Evolutionary conservation across 139 green algal species (phyloP), one percentile per base, ranked within the genome.

Genomic region (Picochlorum sp.): DNA sequence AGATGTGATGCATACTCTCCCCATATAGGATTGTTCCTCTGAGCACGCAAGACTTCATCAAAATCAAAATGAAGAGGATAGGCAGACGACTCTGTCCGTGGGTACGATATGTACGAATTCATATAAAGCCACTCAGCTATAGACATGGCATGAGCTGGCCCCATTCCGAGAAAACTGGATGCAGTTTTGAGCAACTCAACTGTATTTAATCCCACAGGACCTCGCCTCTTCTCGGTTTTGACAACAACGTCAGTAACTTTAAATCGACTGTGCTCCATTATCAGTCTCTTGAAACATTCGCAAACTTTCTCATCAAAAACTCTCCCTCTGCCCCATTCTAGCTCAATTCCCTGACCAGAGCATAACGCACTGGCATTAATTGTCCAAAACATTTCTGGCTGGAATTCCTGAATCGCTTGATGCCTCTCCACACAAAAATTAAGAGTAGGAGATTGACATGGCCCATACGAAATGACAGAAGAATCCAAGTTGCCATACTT

Each of bases 401-500:
- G 73, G 49, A 92, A 92, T 18, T 49, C 54, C 3, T 57, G 55
- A 35, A 88, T 85, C 31, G 44, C 59, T 56, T 89, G 80, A 56
- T 90, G 80, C 3, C 83, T 69, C 64, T 90, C 78, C 16, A 92
- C 84, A 47, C 73, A 84, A 61, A 92, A 93, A 43, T 74, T 77
- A n/a, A 95, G 75, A 0, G 87, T 93, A 32, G 87, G 85, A 2
- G 83, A 93, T 70, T 94, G 86, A 66, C 87, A 95, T 43, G 87
- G 87, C 24, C 87, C 87, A 56, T 93, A 96, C 50, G 57, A 81
- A 24, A 96, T 81, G 7, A 95, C 73, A 3, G 60, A 57, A 35
- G 77, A 72, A 60, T 95, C 86, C 44, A 95, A 74, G 61, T 94
- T 91, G 59, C 81, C 83, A 62, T 95, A 95, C 66, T 87, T 94